Base-by-base conservation (phyloP, 768 basidiomycete genomes). In the Podaxis mareebaensis region DNA sequence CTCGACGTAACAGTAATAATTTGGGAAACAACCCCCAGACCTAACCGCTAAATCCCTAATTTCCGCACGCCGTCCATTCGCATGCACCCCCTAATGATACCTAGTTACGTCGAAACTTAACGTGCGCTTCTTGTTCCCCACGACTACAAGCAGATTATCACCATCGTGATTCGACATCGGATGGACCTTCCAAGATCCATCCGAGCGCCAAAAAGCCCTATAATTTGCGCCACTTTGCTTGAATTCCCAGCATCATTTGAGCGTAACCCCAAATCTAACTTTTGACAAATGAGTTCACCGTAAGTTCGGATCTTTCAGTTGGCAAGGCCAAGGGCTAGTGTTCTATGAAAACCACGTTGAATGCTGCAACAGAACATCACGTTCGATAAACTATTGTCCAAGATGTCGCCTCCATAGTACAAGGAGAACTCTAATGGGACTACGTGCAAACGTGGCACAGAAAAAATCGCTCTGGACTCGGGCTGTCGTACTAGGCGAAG, bases 161-260 rank as follows among this genome's bases (percentile, higher is more conserved):
- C 59, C 13, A 7, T 33, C 13, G 28, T 39, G 12, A 11, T 52
- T 56, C 61, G 28, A 39, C 55, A 57, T 40, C 61, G 61, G 61
- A 63, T 63, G 61, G 61, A 63, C 55, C 61, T 63, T 63, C 17
- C 64, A 65, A 60, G 54, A 49, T 65, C 64, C 58, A 60, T 65
- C 64, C 59, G 58, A 49, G 39, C 59, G 38, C 38, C 59, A 59
- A 20, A 28, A 5, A 26, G 30, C 26, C 52, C 26, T 38, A 40
- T 33, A 38, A 22, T 64, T 7, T 28, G 24, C 57, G n/a, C 8
- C 46, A 46, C 22, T 6, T 51, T 53, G 22, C 17, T 6, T 17
- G 12, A 22, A 26, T 42, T 24, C 12, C 59, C 51, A 15, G 36
- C 40, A 12, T 53, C 26, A 49, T 57, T 42, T n/a, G 55, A 57